Evolutionary conservation across 2,329 filamentous ascomycete species (phyloP), one percentile per base, ranked within the genome.

Genomic region (Trichoderma sp.): DNA sequence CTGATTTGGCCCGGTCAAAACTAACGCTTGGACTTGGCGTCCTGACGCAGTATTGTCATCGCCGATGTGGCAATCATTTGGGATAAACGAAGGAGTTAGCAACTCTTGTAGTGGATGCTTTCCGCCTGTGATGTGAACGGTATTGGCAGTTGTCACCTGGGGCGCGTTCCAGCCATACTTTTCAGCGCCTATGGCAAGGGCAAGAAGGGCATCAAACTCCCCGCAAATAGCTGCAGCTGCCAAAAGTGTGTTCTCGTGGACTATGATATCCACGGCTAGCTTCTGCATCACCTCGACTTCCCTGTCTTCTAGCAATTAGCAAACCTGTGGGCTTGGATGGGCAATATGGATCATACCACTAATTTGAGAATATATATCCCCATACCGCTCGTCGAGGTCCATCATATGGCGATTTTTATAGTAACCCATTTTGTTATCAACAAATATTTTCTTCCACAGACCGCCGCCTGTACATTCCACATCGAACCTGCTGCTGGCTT

Each of bases 1-100:
- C 76, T 95, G 96, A 73, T 99, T 99, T 5, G 95, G 94, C 0
- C 95, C 95, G 0, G 95, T 98, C 73, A 99, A 79, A 6, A 97
- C 81, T 13, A 97, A 77, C 80, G 93, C 90, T 71, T 86, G 92
- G 13, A 72, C 70, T 3, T 60, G 50, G 19, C 13, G 59, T 19
- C 70, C 32, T 6, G 64, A 59, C 57, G 70, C 2, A 63, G 54
- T 19, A 70, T n/a, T 6, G n/a, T 68, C 68, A 2, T 91, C 91
- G 25, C 91, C 91, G 13, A 82, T 75, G 6, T 97, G 75, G 25
- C 92, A 93, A 76, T 93, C 86, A 70, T 99, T 99, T 0, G 93
- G 84, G 7, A 99, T 89, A 74, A 93, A 98, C 0, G 89, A 88
- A 0, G 92, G 83, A 0, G 96, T 90, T 0, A 90, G 90, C 13